Evolutionary conservation across 2,329 filamentous ascomycete genomes (phyloP).

Genomic region (Fusarium virguliforme): DNA sequence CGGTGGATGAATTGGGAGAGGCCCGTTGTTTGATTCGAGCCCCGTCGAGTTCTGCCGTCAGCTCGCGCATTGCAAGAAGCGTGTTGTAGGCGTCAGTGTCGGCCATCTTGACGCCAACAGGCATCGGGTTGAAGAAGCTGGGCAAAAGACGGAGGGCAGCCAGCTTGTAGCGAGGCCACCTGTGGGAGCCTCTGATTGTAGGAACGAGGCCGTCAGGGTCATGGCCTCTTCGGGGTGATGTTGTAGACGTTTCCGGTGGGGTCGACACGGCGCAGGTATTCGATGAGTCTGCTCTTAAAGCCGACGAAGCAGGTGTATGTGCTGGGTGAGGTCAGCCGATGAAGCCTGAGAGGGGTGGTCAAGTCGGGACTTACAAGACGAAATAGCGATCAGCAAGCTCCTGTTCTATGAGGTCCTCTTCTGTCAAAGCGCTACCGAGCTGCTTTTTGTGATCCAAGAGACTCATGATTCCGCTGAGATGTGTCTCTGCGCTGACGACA

Average conservation of each 20-base stretch:
- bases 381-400: slow-evolving; percentile 15
- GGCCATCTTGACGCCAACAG: not conserved
- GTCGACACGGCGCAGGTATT: not conserved
- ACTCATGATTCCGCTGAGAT: slow-evolving; percentile 9
- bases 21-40: not conserved
- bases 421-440: not conserved
- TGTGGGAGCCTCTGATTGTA: not conserved
- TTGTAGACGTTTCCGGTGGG: not conserved
- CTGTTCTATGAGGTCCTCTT: not conserved
- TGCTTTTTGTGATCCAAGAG: not conserved
- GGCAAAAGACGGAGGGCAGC: not conserved
- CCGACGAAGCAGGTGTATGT: slow-evolving; percentile 6
- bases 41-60: not conserved
- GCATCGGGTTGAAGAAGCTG: slow-evolving; percentile 7
- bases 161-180: not conserved
- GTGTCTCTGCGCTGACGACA: not conserved
- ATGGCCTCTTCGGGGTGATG: not conserved
- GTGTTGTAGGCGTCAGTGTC: slow-evolving; percentile 7
- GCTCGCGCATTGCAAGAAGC: not conserved
- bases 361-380: not conserved
- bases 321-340: not conserved
- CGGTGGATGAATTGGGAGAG: not conserved
- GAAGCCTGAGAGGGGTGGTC: not conserved
- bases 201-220: not conserved
- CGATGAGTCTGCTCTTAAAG: slow-evolving; percentile 5